Evolutionary conservation across 768 basidiomycete genomes (phyloP).

Genomic region (Kwoniella dejecticola): DNA sequence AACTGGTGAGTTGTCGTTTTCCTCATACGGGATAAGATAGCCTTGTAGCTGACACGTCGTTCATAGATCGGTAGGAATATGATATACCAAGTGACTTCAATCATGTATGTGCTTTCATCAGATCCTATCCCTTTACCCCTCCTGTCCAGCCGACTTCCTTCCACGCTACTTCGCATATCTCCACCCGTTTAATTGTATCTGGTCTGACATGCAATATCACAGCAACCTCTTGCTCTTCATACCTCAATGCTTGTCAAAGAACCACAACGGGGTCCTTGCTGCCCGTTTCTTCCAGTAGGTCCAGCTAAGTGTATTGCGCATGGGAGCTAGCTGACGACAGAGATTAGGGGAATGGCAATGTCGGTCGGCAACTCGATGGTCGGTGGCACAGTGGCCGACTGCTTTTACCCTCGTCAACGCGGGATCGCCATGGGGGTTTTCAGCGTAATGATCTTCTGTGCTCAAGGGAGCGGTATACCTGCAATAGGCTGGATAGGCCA

Average conservation of each 20-base stretch:
- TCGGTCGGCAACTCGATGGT: conserved; percentile 54
- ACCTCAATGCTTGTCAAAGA: conserved; percentile 41
- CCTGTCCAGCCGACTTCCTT: neutral
- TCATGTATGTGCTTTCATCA: conserved; percentile 36
- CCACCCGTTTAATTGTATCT: no score
- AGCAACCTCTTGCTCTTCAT: conserved; percentile 43
- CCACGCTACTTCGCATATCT: no score
- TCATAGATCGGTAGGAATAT: conserved; percentile 41
- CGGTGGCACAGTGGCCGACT: conserved; percentile 50
- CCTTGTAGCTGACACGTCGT: neutral
- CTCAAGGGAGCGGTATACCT: conserved; percentile 34
- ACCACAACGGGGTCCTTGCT: conserved; percentile 34
- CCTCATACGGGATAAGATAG: neutral
- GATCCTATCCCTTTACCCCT: neutral
- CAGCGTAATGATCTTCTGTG: conserved; percentile 39
- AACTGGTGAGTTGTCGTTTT: conserved; percentile 34
- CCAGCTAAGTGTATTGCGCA: neutral
- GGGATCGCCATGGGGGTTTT: conserved; percentile 51
- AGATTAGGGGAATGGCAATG: conserved; percentile 38
- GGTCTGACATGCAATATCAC: neutral
- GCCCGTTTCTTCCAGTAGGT: conserved; percentile 40
- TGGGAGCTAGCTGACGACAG: neutral
- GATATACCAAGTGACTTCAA: conserved; percentile 47
- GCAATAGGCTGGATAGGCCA: conserved; percentile 42
- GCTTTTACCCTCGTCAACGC: conserved; percentile 40